Conservation (phyloP, 495 filamentous ascomycete genomes). For the Chaetomium cochliodes region DNA sequence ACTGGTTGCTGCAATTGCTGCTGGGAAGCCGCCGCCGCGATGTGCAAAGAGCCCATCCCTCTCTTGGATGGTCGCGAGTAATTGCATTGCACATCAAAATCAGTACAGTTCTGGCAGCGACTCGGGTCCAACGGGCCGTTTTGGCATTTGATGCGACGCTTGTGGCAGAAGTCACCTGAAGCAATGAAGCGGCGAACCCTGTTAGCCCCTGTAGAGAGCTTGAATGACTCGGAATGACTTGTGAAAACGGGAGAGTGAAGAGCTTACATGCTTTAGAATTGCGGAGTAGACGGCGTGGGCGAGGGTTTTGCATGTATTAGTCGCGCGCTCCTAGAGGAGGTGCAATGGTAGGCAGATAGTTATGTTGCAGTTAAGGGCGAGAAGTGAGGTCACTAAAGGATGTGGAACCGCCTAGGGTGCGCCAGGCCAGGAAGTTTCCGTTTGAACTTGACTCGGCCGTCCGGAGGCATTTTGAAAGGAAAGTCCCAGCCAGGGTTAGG, state of each 20-base stretch:
- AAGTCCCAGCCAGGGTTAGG: too few relatives aligned
- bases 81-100: slow-evolving; percentile 28
- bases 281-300: slow-evolving; percentile 23
- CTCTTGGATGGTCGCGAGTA: slow-evolving; percentile 20
- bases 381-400: background rate
- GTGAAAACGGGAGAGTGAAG: slow-evolving; percentile 9
- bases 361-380: background rate
- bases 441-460: too few relatives aligned
- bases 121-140: slow-evolving; percentile 24
- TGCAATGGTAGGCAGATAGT: background rate
- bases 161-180: slow-evolving; percentile 36
- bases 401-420: too few relatives aligned
- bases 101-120: slow-evolving; percentile 33
- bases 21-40: background rate
- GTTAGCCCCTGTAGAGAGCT: slow-evolving; percentile 7
- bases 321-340: background rate
- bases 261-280: slow-evolving; percentile 23
- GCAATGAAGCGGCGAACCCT: too few relatives aligned
- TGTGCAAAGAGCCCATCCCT: slow-evolving; percentile 8
- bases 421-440: too few relatives aligned
- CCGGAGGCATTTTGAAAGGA: too few relatives aligned
- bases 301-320: slow-evolving; percentile 3
- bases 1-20: slow-evolving; percentile 14
- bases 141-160: slow-evolving; percentile 38
- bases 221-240: too few relatives aligned